phyloP scores from a whole-genome alignment of 2,329 filamentous ascomycete species.

The Apiospora koreana region DNA sequence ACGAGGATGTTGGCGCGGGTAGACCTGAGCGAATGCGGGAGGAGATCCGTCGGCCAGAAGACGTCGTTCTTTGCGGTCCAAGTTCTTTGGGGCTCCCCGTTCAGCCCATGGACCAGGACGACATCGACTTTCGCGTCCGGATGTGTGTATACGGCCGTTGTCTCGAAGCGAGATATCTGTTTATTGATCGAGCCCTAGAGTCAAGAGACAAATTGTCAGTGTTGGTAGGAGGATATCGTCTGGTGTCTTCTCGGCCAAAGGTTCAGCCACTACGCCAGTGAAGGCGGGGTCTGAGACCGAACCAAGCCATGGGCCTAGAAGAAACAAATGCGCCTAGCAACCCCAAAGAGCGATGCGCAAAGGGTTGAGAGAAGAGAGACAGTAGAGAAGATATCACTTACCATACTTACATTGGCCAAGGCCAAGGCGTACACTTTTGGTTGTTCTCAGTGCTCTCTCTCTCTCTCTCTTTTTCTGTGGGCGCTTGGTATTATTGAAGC shows the following conservation, averaged over 20 bases:
- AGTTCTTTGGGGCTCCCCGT: slow-evolving; percentile 65
- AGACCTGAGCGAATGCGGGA: slow-evolving; percentile 59
- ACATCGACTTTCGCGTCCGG: slow-evolving; percentile 63
- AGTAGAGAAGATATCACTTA: slow-evolving; percentile 21
- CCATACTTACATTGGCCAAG: slow-evolving; percentile 13
- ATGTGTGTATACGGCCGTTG: slow-evolving; percentile 60
- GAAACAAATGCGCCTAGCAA: neutral
- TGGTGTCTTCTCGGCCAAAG: neutral
- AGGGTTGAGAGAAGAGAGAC: slow-evolving; percentile 7
- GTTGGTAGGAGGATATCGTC: neutral
- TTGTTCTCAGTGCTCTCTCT: neutral
- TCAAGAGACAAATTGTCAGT: neutral
- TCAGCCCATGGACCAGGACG: slow-evolving; percentile 71
- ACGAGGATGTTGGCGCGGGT: slow-evolving; percentile 65
- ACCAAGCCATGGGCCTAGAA: neutral
- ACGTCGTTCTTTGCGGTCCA: slow-evolving; percentile 59
- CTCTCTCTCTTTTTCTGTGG: no score
- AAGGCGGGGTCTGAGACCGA: neutral
- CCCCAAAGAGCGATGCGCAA: neutral
- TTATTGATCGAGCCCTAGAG: slow-evolving; percentile 49
- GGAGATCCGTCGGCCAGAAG: slow-evolving; percentile 71
- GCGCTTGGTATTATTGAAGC: neutral
- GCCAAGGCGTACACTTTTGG: neutral
- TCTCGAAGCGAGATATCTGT: slow-evolving; percentile 56
- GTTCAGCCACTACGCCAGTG: neutral